phyloP scores from a whole-genome alignment of 306 rosid genomes.

The Hippophae gyantsensis region DNA sequence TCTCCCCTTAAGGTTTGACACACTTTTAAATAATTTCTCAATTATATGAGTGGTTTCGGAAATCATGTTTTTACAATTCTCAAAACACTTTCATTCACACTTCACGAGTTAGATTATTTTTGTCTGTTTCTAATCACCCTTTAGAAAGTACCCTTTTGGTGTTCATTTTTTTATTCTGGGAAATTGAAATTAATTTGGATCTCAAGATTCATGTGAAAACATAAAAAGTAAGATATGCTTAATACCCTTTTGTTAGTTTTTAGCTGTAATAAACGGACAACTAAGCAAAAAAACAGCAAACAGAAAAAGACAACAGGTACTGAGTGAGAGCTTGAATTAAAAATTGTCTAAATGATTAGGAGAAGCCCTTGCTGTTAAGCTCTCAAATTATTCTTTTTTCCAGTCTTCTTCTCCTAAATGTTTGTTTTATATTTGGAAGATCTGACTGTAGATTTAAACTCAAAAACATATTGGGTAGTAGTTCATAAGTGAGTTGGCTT shows the following conservation, averaged over 20 bases:
- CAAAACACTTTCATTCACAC: not conserved
- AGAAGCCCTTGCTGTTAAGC: too few species aligned
- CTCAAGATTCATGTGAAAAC: slow-evolving; percentile 11
- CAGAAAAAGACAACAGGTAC: not conserved
- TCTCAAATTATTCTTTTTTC: too few species aligned
- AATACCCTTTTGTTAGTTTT: slow-evolving; percentile 3
- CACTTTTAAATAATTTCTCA: too few species aligned
- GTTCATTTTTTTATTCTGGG: slow-evolving; percentile 1
- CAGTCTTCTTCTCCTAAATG: too few species aligned
- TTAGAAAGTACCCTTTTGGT: not conserved
- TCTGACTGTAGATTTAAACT: too few species aligned
- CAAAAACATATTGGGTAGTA: too few species aligned
- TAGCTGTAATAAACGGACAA: not conserved
- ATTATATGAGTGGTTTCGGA: too few species aligned
- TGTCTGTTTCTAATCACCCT: not conserved
- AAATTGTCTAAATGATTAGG: not conserved
- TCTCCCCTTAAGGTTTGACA: too few species aligned
- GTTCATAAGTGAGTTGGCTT: too few species aligned
- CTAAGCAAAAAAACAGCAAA: not conserved
- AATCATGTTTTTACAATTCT: too few species aligned
- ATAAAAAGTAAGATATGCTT: not conserved
- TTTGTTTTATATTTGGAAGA: too few species aligned
- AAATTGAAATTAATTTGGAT: not conserved
- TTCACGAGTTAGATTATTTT: slow-evolving; percentile 2
- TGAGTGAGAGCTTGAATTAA: not conserved